Evolutionary conservation across 129 eudicot genomes (phyloP), one percentile per base, ranked within the genome.

Genomic region (Escallonia herrerae): DNA sequence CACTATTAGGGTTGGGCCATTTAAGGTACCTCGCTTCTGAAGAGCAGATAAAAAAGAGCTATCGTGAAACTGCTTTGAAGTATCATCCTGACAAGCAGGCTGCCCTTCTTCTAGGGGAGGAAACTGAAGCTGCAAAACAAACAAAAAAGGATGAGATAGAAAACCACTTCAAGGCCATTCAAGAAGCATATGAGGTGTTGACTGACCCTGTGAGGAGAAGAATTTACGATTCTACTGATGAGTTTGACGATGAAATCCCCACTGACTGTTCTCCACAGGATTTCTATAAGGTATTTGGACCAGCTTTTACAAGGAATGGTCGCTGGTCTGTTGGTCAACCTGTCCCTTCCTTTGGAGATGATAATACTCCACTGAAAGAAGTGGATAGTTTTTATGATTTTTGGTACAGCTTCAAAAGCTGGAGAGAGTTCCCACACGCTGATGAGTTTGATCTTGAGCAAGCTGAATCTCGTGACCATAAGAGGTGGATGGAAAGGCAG

Each of bases 401-500:
- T 68, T 94, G 99, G 99, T 89, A 89, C 54, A 55, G 75, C 59
- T 89, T 94, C 57, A 89, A 81, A 81, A 94, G 97, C 57, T 94
- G 99, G 99, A 86, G 99, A 69, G 99, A 94, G 54, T 94, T 94
- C 63, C 95, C 99, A 3, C 93, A 89, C 74, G 95, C 57, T 7
- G 99, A 94, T 67, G 99, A 94, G 68, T 86, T 70, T 79, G 99
- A 94, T 64, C 84, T 94, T 51, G 99, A 94, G 77, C 87, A 86
- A 69, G 95, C 99, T 8, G 99, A 94, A 73, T 94, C 99, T 14
- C 95, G 99, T 51, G 99, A 94, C 15, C 84, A 94, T 11, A 89
- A 76, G 68, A 83, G 99, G 79, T 94, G 99, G 99, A 94, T 94
- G 99, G 99, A 94, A 73, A 82, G 96, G 71, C 99, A 94, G 76